Conservation (phyloP, 2,329 filamentous ascomycete species). For the Domatiomyces catenatus region DNA sequence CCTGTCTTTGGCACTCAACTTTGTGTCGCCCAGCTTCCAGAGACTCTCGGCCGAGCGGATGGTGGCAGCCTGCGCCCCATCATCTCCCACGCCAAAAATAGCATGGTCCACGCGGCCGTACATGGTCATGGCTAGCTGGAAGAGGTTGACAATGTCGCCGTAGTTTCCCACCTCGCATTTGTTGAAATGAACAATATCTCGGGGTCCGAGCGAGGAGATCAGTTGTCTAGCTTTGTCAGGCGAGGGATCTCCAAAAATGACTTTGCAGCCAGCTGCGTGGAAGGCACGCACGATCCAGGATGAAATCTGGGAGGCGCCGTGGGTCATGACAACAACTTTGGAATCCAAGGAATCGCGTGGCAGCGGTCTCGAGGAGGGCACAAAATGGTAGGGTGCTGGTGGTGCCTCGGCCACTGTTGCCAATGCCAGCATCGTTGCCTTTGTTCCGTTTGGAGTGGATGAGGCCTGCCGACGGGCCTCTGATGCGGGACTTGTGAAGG, state of each 20-base stretch:
- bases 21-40: constrained; percentile 10
- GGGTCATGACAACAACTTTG: constrained; percentile 14
- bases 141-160: constrained; percentile 31
- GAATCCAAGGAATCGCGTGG: constrained; percentile 10
- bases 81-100: constrained; percentile 19
- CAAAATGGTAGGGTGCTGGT: not conserved
- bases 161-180: constrained; percentile 32
- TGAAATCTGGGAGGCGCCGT: constrained; percentile 30
- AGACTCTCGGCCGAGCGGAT: constrained; percentile 10
- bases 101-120: constrained; percentile 36
- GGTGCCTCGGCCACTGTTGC: too few species aligned
- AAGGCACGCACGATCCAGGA: constrained; percentile 27
- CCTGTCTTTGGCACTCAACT: constrained; percentile 23
- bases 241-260: constrained; percentile 29
- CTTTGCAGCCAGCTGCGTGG: constrained; percentile 25
- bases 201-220: constrained; percentile 9
- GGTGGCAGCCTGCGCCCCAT: constrained; percentile 10
- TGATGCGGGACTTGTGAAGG: not conserved
- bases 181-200: constrained; percentile 23
- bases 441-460: not conserved
- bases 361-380: not conserved
- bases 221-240: constrained; percentile 15
- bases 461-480: not conserved
- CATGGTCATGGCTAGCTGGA: constrained; percentile 30
- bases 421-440: not conserved